These are phyloP conservation scores for Cladophialophora psammophila DNA, from an alignment of 2,329 filamentous ascomycete genomes.

Conservation along the genomic window DNA sequence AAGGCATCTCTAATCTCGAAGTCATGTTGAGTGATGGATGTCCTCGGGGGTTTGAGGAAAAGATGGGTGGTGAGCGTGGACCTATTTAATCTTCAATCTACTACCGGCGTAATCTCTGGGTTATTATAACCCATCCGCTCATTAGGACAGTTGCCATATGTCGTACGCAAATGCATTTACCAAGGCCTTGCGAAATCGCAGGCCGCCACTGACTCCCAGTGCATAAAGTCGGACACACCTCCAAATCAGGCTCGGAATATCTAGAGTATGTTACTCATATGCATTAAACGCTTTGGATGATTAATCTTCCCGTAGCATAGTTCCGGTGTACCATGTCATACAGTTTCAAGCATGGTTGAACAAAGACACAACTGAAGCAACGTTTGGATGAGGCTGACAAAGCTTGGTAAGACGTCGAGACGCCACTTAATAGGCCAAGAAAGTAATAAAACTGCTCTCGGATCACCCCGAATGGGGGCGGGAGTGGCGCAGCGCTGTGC, in stretches of 20 bases:
- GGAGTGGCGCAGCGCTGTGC: too few species aligned
- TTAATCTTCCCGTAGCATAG: background rate
- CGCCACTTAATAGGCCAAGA: slow-evolving; percentile 33
- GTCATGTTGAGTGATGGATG: slow-evolving; percentile 5
- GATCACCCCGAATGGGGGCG: background rate
- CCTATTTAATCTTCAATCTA: background rate
- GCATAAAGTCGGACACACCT: background rate
- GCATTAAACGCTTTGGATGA: slow-evolving; percentile 1
- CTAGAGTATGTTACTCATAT: background rate
- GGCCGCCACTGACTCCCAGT: background rate
- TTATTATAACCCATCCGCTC: background rate
- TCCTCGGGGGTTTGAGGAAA: background rate
- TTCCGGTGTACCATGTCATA: slow-evolving; percentile 11
- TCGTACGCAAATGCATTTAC: background rate
- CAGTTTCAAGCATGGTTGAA: background rate
- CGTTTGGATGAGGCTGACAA: slow-evolving; percentile 2
- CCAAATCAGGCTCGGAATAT: background rate
- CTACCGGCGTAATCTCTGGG: background rate
- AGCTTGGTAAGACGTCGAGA: background rate
- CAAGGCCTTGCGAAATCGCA: background rate
- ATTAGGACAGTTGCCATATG: background rate
- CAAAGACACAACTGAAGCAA: background rate
- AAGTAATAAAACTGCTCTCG: too few species aligned
- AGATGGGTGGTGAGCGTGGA: background rate
- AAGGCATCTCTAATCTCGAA: slow-evolving; percentile 1